Percentiles rank a stretch among this genome's conserved stretches.
phyloP scores from a whole-genome alignment of 108 stramenopile genomes.

The Licmophora abbreviata region DNA sequence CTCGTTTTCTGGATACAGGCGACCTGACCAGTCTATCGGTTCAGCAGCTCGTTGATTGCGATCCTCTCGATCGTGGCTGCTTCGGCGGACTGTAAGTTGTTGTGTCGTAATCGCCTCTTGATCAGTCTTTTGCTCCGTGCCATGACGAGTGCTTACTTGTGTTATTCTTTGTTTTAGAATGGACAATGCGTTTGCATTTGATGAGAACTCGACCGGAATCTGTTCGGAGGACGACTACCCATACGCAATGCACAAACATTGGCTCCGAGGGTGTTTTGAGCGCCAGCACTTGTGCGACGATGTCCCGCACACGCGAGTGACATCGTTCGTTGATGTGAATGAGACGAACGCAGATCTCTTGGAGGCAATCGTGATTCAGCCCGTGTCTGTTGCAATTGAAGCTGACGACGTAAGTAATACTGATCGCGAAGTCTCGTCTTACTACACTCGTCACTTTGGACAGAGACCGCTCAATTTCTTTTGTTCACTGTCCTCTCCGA shows the following conservation, averaged over 20 bases:
- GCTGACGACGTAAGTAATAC: too few species aligned
- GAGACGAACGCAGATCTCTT: conserved; percentile 43
- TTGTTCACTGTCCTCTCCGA: conserved; percentile 8
- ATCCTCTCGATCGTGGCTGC: conserved; percentile 72
- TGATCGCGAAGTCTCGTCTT: too few species aligned
- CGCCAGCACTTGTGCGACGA: conserved; percentile 32
- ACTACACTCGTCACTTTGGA: conserved; percentile 21
- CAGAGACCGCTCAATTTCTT: not conserved
- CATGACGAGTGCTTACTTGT: too few species aligned
- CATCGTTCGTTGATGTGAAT: conserved; percentile 64
- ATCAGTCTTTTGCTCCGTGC: too few species aligned
- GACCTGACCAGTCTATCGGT: conserved; percentile 66
- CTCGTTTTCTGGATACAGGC: conserved; percentile 65
- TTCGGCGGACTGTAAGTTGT: conserved; percentile 58
- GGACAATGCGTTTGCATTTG: conserved; percentile 84
- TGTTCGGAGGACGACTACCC: conserved; percentile 85
- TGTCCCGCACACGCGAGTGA: conserved; percentile 48
- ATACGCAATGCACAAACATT: conserved; percentile 42
- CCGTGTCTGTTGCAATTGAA: conserved; percentile 66
- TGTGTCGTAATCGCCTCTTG: not conserved
- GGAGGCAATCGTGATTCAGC: conserved; percentile 47
- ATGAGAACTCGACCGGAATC: conserved; percentile 56
- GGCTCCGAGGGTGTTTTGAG: conserved; percentile 27
- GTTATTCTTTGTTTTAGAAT: conserved; percentile 24
- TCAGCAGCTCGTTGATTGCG: conserved; percentile 89